Percentiles rank a stretch among this genome's conserved stretches.
phyloP scores from a whole-genome alignment of 140 eudicot species.

The Anethum foeniculum region DNA sequence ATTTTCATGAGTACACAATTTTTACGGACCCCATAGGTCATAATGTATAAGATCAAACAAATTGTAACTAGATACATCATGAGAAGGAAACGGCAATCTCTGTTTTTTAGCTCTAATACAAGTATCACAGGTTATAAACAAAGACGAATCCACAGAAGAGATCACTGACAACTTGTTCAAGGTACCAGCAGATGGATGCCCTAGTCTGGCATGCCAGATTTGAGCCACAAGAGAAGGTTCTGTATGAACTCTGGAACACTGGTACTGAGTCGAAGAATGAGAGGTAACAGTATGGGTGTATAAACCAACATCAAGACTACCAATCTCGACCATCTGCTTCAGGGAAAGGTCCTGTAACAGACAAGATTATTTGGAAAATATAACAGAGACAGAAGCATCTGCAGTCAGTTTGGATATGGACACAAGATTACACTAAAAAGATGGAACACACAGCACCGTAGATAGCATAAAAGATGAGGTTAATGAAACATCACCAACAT shows the following conservation, averaged over 20 bases:
- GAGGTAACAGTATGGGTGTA: too few species aligned
- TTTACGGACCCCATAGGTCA: too few species aligned
- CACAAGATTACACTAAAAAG: too few species aligned
- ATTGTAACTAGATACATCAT: too few species aligned
- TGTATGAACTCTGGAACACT: neutral
- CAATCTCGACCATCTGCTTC: neutral
- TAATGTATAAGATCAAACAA: too few species aligned
- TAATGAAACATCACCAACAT: too few species aligned
- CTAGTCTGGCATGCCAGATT: neutral
- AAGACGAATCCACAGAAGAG: rapidly evolving
- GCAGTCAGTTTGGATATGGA: neutral
- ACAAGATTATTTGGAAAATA: neutral
- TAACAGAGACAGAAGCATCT: neutral
- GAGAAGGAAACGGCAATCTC: too few species aligned
- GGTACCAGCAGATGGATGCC: neutral
- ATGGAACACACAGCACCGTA: too few species aligned
- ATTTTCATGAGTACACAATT: too few species aligned
- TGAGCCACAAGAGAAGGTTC: neutral
- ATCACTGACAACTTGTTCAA: neutral
- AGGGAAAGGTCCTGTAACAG: neutral
- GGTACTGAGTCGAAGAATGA: too few species aligned
- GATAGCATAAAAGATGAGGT: too few species aligned
- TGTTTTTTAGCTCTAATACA: too few species aligned
- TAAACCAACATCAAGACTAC: neutral
- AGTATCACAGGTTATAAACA: neutral